Base-by-base conservation (phyloP, 176 grass and related monocot species). In the Elaeis guineensis region DNA sequence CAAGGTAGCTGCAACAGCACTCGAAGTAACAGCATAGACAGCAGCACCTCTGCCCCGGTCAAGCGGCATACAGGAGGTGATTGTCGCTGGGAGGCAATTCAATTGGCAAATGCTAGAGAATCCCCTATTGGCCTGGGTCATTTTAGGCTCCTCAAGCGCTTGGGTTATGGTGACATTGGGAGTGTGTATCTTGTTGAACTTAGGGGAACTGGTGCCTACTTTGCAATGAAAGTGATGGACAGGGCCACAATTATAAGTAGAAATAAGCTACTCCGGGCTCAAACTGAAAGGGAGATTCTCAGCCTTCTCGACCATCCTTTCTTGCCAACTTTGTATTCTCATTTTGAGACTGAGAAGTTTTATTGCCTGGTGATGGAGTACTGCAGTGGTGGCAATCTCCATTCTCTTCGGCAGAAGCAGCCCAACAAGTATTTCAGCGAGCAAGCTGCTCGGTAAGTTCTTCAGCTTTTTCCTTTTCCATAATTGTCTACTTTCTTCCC, bases 221-320 rank as follows among this genome's bases (percentile, higher is more conserved):
- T 96, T 58, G 91, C 91, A 17, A 90, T 96, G 92, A 90, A 96
- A 80, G 92, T 96, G 19, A 88, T 96, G 92, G 92, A 96, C 79
- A 96, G 80, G 72, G 72, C 80, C 1, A 75, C 92, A 0, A 69
- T 96, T 1, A 69, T 84, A 16, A 82, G 81, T 21, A 55, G 87
- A n/a, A 90, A 96, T 76, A 96, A 96, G 78, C 76, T 90, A 8
- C 54, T 78, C 15, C 82, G 92, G 53, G 80, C 87, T 57, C 80
- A 80, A 63, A 96, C 83, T 19, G 92, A 96, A 72, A 82, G 87
- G 16, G 87, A 96, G 66, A 96, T 96, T 39, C 86, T 96, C 0
- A 65, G 75, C 21, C 62, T 90, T 20, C 80, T 96, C 1, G 87
- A 96, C 62, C 92, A 96, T 71, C 92, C 92, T 0, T 96, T 96